Evolutionary conservation across 371 early-diverging fungal species (phyloP).

Genomic region (Haplosporangium sp.): DNA sequence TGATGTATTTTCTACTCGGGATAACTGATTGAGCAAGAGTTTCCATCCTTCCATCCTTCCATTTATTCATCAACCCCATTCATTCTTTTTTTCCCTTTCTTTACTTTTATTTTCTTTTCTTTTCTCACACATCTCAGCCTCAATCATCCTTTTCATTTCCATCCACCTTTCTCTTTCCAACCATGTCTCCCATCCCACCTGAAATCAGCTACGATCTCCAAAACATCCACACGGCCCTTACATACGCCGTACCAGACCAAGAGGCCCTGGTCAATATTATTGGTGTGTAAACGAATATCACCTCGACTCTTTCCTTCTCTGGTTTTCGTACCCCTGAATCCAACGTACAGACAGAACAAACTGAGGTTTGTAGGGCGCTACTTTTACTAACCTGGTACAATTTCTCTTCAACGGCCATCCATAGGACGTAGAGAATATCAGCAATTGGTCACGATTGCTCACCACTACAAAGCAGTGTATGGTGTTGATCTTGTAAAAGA

Average conservation of each 20-base stretch:
- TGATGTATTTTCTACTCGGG: no score
- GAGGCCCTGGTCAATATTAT: slow-evolving; percentile 47
- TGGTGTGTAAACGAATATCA: slow-evolving; percentile 17
- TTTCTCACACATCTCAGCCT: neutral
- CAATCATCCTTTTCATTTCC: slow-evolving; percentile 6
- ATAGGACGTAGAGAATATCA: slow-evolving; percentile 50
- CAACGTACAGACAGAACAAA: neutral
- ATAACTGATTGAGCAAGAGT: no score
- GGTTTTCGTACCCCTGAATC: no score
- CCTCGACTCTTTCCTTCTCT: neutral
- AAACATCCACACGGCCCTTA: slow-evolving; percentile 41
- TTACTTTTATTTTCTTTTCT: neutral
- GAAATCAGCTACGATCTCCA: slow-evolving; percentile 37
- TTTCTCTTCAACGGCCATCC: neutral
- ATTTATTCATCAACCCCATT: no score
- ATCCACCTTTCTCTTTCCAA: neutral
- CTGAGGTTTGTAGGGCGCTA: neutral
- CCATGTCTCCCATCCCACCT: slow-evolving; percentile 42
- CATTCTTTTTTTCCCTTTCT: neutral
- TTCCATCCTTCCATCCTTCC: no score
- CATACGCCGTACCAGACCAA: slow-evolving; percentile 31
- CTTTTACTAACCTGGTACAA: neutral
- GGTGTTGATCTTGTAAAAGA: slow-evolving; percentile 35
- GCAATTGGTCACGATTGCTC: slow-evolving; percentile 43
- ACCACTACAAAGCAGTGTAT: slow-evolving; percentile 32